Conservation (phyloP, 257 asterid genomes). For the Ballota nigra region DNA sequence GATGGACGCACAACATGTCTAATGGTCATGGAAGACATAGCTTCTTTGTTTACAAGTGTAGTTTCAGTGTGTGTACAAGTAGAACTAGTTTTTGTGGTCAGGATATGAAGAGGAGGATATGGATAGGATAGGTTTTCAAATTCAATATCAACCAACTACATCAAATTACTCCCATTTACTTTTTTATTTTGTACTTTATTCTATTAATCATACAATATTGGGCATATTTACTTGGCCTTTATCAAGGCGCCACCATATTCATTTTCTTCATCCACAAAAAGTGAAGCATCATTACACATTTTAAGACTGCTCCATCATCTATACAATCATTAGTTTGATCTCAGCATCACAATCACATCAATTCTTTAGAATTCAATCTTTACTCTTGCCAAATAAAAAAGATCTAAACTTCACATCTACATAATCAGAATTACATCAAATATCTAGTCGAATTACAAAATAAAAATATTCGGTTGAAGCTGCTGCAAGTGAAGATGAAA, state of each 20-base stretch:
- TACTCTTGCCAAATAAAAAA: not conserved
- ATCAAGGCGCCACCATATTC: not conserved
- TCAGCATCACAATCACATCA: not conserved
- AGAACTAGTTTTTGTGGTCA: conserved; percentile 12
- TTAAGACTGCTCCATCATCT: not conserved
- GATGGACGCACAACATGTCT: conserved; percentile 34
- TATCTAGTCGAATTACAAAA: not conserved
- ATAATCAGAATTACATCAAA: conserved; percentile 9
- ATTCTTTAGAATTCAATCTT: not conserved
- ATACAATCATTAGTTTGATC: not conserved
- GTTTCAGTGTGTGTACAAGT: not conserved
- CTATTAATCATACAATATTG: not conserved
- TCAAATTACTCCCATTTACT: not conserved
- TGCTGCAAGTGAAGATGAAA: conserved; percentile 7
- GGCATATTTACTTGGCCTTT: not conserved
- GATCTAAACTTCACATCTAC: not conserved
- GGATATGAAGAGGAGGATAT: conserved; percentile 4
- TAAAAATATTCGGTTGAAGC: conserved; percentile 12
- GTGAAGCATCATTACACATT: not conserved
- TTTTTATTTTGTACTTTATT: too few relatives aligned
- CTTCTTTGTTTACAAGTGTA: conserved; percentile 14
- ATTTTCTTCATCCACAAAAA: not conserved
- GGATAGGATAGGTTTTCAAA: conserved; percentile 26
- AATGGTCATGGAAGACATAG: conserved; percentile 41
- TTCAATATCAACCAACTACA: conserved; percentile 7